Percentiles rank a stretch among this genome's conserved stretches.
Conservation (phyloP, 2,329 filamentous ascomycete species). For the Blastomyces emzantsi region DNA sequence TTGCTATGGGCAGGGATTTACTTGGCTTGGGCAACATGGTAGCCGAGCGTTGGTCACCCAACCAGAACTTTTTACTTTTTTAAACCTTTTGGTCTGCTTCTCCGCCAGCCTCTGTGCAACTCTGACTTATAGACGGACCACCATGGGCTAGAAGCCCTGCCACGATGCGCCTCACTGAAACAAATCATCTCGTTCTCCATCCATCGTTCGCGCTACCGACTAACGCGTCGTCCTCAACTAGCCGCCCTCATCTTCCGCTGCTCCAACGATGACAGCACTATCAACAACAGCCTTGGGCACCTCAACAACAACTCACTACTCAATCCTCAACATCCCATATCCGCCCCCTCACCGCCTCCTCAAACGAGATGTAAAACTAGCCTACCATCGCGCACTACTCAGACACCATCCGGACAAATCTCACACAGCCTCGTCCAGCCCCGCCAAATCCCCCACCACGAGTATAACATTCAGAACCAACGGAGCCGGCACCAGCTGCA, state of each 20-base stretch:
- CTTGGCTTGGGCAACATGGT: background rate
- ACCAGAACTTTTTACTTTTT: background rate
- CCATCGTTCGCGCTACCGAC: background rate
- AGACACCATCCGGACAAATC: slow-evolving; percentile 43
- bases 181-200: background rate
- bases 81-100: too few species aligned
- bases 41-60: background rate
- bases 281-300: background rate
- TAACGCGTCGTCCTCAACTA: background rate
- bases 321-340: slow-evolving; percentile 10
- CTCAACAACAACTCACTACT: slow-evolving; percentile 7
- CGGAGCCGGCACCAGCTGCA: background rate
- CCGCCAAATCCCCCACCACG: slow-evolving; percentile 1
- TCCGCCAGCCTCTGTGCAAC: too few species aligned
- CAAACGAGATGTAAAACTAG: slow-evolving; percentile 42
- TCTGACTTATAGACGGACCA: too few species aligned
- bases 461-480: background rate
- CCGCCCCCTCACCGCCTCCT: slow-evolving; percentile 4
- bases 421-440: slow-evolving; percentile 4
- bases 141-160: background rate
- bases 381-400: slow-evolving; percentile 50
- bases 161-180: background rate
- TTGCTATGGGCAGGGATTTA: background rate
- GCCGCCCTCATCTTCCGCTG: background rate
- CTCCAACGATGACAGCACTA: background rate